Evolutionary conservation across 202 grass and related monocot species (phyloP), one percentile per base, ranked within the genome.

Genomic region (Schoenoplectus tabernaemontani): DNA sequence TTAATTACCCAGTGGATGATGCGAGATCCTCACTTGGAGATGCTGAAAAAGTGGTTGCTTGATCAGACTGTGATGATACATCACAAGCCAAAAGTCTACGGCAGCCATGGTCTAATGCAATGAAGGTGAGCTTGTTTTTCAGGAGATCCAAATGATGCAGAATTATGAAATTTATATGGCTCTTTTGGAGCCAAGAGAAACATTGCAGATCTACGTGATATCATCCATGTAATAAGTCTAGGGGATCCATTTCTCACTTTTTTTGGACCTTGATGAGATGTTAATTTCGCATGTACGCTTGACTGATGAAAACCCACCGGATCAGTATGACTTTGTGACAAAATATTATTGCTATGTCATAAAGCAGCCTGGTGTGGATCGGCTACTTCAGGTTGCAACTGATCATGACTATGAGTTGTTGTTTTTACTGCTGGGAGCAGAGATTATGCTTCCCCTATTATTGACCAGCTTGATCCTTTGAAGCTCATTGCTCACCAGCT

Each of bases 371-470:
- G 68, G 68, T 30, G 12, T 72, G 13, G 68, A 51, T 28, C 3
- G 43, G 22, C 23, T 72, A 9, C 68, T 72, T 5, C 12, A 72
- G 4, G 23, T 12, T 32, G 68, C 43, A 3, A 23, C 28, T 15
- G 11, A 71, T 47, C 15, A 22, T 73, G 24, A 2, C 12, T 73
- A 73, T 17, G 68, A 73, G 26, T 73, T n/a, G 43, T 51, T 23
- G 17, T 73, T 32, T 73, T 73, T 24, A 73, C 43, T 51, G 44
- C 68, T 1, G 68, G 23, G 12, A 9, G 13, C 13, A 73, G 24
- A 73, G 68, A 7, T 16, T 73, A 73, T 33, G 68, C 68, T 51
- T 48, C 68, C 15, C 68, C 68, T 15, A 73, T 73, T 23, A 73
- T 51, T 9, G 24, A 51, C 68, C 24, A 30, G 44, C 43, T 73